Conservation (phyloP, 108 stramenopile genomes). For the Skeletonema costatum region DNA sequence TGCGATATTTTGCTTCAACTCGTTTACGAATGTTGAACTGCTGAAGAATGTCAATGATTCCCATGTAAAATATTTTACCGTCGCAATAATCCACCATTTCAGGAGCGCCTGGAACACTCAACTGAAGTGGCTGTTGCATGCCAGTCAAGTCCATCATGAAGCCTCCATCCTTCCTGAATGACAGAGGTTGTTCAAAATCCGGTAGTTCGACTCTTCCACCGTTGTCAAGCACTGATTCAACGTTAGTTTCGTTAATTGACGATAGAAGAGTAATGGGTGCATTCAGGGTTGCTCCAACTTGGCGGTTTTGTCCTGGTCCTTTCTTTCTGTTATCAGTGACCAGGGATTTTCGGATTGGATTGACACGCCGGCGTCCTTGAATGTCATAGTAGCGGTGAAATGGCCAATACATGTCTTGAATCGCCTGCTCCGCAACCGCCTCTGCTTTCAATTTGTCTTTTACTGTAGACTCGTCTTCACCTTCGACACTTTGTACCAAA, state of each 20-base stretch:
- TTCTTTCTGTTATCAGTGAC: slow-evolving; percentile 7
- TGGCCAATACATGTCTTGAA: slow-evolving; percentile 89
- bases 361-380: slow-evolving; percentile 72
- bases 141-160: slow-evolving; percentile 83
- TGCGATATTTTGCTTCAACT: slow-evolving; percentile 76
- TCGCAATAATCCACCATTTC: slow-evolving; percentile 61
- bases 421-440: slow-evolving; percentile 67
- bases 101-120: slow-evolving; percentile 52
- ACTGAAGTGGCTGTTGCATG: slow-evolving; percentile 50
- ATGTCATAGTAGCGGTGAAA: slow-evolving; percentile 83
- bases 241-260: not conserved
- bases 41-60: slow-evolving; percentile 97
- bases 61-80: slow-evolving; percentile 93
- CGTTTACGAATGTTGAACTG: slow-evolving; percentile 92
- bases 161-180: slow-evolving; percentile 85
- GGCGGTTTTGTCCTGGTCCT: not conserved
- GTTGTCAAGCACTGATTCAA: not conserved
- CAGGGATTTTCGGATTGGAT: slow-evolving; percentile 44
- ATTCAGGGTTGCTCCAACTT: not conserved
- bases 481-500: slow-evolving; percentile 9
- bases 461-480: slow-evolving; percentile 4
- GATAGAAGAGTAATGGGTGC: not conserved
- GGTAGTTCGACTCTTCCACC: slow-evolving; percentile 16
- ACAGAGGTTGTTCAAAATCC: slow-evolving; percentile 70
- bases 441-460: slow-evolving; percentile 45